Conservation (phyloP, 441 rosid genomes). For the Erysimum pusillum region DNA sequence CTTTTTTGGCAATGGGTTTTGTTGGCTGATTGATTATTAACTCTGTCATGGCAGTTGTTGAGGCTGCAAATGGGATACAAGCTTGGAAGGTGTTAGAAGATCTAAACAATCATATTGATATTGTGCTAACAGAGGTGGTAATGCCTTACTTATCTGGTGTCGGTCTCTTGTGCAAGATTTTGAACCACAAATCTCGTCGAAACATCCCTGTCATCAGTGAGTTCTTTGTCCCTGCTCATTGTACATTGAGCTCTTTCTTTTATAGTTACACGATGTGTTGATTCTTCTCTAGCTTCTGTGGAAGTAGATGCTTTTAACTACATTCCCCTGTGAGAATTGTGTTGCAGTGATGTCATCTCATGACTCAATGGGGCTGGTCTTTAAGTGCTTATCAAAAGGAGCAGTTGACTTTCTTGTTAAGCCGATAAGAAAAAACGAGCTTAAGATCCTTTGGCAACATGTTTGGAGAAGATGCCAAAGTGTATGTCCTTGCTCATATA, state of each 20-base stretch:
- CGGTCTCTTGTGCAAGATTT: conserved; percentile 81
- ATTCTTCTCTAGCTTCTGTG: conserved; percentile 38
- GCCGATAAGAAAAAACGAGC: conserved; percentile 92
- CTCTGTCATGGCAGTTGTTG: conserved; percentile 64
- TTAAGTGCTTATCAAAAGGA: conserved; percentile 92
- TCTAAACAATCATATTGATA: conserved; percentile 70
- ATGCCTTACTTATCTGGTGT: conserved; percentile 82
- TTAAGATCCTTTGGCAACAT: conserved; percentile 95
- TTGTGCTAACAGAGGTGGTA: conserved; percentile 80
- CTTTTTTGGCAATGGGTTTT: not conserved
- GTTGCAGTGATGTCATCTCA: conserved; percentile 98
- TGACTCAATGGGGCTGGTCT: conserved; percentile 90
- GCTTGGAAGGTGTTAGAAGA: conserved; percentile 87
- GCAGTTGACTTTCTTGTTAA: conserved; percentile 94
- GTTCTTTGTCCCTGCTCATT: conserved; percentile 45
- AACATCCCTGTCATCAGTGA: conserved; percentile 91
- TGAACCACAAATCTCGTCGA: conserved; percentile 71
- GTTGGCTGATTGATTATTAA: conserved; percentile 3
- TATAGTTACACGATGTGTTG: conserved; percentile 33
- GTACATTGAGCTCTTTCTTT: conserved; percentile 18
- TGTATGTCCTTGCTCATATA: conserved; percentile 55
- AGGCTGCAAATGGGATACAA: conserved; percentile 74
- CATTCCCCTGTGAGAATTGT: conserved; percentile 42
- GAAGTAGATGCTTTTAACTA: conserved; percentile 49
- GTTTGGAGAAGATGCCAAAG: conserved; percentile 97